A percentile compares a stretch with the other conserved stretches of the same genome.
Conservation (phyloP, 768 basidiomycete species). For the Cystofilobasidium ferigula region DNA sequence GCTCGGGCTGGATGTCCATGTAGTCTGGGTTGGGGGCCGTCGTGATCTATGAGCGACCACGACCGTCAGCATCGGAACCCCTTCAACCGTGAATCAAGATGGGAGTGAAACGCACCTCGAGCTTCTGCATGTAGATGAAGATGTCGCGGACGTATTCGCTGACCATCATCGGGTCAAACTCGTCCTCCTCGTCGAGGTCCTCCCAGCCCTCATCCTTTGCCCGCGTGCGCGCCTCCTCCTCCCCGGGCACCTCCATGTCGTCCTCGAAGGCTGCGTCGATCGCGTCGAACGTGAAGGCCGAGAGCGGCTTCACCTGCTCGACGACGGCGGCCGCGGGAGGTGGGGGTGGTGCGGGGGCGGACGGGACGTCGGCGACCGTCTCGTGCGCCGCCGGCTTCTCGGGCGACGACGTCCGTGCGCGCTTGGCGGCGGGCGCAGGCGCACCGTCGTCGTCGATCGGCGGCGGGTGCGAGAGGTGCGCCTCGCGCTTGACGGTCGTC, state of each 20-base stretch:
- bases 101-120: conserved; percentile 53
- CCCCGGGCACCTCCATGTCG: conserved; percentile 10
- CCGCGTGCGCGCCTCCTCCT: conserved; percentile 34
- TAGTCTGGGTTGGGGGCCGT: conserved; percentile 77
- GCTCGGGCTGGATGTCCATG: conserved; percentile 66
- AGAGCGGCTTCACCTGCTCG: too few relatives aligned
- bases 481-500: not conserved
- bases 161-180: conserved; percentile 91
- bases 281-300: not conserved
- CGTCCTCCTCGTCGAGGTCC: conserved; percentile 83
- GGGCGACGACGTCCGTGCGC: conserved; percentile 24
- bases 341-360: too few relatives aligned
- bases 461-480: not conserved
- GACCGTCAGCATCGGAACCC: not conserved
- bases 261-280: conserved; percentile 3
- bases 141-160: conserved; percentile 92
- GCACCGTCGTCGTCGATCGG: conserved; percentile 14
- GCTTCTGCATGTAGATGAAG: conserved; percentile 73
- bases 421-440: conserved; percentile 8
- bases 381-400: conserved; percentile 4
- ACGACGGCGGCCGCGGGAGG: too few relatives aligned
- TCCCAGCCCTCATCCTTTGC: conserved; percentile 56
- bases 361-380: not conserved
- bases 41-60: conserved; percentile 43
- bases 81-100: not conserved